These are phyloP conservation scores for Fraxinus americana DNA, from an alignment of 257 asterid genomes.

Conservation along the genomic window DNA sequence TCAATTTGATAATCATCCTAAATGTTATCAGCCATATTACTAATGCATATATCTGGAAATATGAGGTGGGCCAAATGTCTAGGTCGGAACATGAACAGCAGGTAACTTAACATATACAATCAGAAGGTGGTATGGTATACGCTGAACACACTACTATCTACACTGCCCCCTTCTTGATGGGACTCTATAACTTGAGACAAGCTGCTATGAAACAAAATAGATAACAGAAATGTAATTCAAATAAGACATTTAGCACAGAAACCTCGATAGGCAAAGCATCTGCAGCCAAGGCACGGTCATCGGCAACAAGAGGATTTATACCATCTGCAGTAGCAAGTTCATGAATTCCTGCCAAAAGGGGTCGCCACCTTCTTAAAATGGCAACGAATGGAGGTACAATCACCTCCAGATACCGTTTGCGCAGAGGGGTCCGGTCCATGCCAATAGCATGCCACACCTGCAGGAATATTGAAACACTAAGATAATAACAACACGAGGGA, in stretches of 20 bases:
- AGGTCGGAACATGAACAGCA: constrained; percentile 10
- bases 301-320: constrained; percentile 85
- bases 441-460: constrained; percentile 95
- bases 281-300: constrained; percentile 95
- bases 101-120: not conserved
- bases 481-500: constrained; percentile 25
- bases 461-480: constrained; percentile 32
- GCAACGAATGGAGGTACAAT: constrained; percentile 98
- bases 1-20: constrained; percentile 13
- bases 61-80: constrained; percentile 13
- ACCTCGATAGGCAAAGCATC: constrained; percentile 98
- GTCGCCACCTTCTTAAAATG: constrained; percentile 94
- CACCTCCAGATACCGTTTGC: constrained; percentile 89
- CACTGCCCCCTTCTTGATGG: not conserved
- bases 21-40: constrained; percentile 24
- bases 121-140: constrained; percentile 24
- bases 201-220: constrained; percentile 15
- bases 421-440: constrained; percentile 74
- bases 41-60: constrained; percentile 5
- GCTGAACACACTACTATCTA: constrained; percentile 15
- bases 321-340: constrained; percentile 95
- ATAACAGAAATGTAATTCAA: constrained; percentile 1
- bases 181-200: constrained; percentile 25
- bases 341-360: constrained; percentile 96
- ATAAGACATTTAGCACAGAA: constrained; percentile 20